Evolutionary conservation across 345 rosid genomes (phyloP), one percentile per base, ranked within the genome.

Genomic region (Camelina neglecta): DNA sequence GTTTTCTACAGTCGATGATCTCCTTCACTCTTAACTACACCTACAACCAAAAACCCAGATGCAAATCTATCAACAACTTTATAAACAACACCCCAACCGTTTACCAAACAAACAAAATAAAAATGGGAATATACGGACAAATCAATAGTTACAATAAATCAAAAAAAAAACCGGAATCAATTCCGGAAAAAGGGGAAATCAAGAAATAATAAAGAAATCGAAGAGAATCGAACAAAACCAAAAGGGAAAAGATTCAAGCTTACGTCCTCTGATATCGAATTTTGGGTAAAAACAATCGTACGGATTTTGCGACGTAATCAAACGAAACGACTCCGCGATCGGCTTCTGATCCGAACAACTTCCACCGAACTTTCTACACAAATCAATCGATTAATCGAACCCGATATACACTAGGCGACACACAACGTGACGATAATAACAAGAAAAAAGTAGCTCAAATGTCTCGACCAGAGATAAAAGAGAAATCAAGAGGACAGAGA

Each of bases 1-100:
- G 64, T 87, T 80, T 81, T 83, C 82, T 81, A 88, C 80, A 45
- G 11, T 16, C 78, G 8, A 23, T 48, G 8, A 23, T 48, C 80
- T 85, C 78, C 82, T 83, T 88, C 87, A 61, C 87, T 83, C 90
- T 92, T 15, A 79, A 83, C 91, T 83, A 82, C 74, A 80, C 29
- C 72, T 69, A 23, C 60, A 57, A 50, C 59, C 63, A 62, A 61
- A 26, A 59, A 54, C 51, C 39, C 67, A 72, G 54, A 75, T 57
- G 71, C 69, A 70, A 61, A 51, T 36, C 76, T 51, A 74, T 21
- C 59, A n/a, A 69, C 59, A n/a, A 69, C 10, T 31, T 33, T 36
- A 53, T n/a, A 72, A 72, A 8, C 55, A 45, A 26, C 29, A 26
- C 11, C 50, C 11, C 15, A 48, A 48, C 53, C 53, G 53, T 16